Evolutionary conservation across 306 rosid species (phyloP), one percentile per base, ranked within the genome.

Genomic region (Pueraria montana): DNA sequence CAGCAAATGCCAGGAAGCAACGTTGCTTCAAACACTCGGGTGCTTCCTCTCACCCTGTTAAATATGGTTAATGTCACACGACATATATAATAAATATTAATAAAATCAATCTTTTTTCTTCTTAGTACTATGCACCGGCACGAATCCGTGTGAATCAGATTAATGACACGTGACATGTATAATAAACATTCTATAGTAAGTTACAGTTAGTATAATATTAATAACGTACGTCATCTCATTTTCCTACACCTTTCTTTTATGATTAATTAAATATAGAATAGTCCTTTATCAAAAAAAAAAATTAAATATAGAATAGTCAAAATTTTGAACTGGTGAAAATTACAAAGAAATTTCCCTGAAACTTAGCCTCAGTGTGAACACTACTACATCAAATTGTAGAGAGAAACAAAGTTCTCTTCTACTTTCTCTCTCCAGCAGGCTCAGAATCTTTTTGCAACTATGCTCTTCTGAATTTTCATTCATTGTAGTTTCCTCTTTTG

Each of bases 401-500:
- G 72, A 67, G 27, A 32, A 66, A 36, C 72, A 34, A 65, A 46
- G 74, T 81, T 63, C n/a, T 68, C 66, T 32, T 45, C 56, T 11
- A 5, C 30, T 48, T 43, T 83, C 50, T 77, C 61, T 78, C 80
- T 78, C 77, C 76, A n/a, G 11, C 38, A 36, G 50, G 43, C 55
- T 43, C 74, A 32, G 52, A 78, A 62, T 72, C 56, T 71, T 56
- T 34, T 71, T 66, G 50, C 61, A 20, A 50, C 26, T 45, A 3
- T 36, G 76, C 52, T 74, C 59, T 30, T 83, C 14, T 43, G 13
- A 2, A 11, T 18, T 55, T 64, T 75, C 75, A 53, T 72, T 52
- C 76, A 14, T 32, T 64, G 11, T 38, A 70, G 43, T 71, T 71
- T 24, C n/a, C n/a, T 30, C 48, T 70, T 70, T 70, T 48, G 61